Conservation (phyloP, 139 green algal genomes). For the Chlorella ohadii region DNA sequence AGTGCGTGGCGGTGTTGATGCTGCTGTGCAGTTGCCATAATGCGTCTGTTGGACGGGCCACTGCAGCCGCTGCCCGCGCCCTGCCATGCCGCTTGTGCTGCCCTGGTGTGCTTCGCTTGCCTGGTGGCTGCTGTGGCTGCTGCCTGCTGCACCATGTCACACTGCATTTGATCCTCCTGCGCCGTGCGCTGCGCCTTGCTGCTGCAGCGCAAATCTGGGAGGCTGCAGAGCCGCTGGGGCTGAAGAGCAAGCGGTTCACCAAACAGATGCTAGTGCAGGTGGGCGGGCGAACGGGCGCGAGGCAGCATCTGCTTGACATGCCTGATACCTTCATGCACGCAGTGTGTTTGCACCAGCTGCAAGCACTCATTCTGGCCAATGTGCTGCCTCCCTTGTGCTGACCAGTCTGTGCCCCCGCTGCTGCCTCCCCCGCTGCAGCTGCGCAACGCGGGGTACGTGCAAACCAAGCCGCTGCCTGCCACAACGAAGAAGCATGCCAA, state of each 20-base stretch:
- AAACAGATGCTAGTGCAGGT: constrained; percentile 48
- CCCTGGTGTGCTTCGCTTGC: too few relatives aligned
- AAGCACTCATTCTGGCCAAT: too few relatives aligned
- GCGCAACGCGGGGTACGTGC: background rate
- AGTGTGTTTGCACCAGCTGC: too few relatives aligned
- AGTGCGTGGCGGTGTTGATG: background rate
- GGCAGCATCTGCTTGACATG: background rate
- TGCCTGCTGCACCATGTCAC: too few relatives aligned
- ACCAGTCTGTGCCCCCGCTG: background rate
- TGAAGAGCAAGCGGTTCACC: constrained; percentile 48
- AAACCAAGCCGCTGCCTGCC: background rate
- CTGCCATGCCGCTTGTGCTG: too few relatives aligned
- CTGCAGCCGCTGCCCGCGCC: background rate
- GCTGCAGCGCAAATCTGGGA: constrained; percentile 42
- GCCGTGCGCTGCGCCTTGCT: too few relatives aligned
- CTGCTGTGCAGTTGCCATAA: background rate
- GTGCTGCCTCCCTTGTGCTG: too few relatives aligned
- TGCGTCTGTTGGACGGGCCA: background rate
- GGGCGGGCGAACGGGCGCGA: background rate
- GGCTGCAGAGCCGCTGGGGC: constrained; percentile 21
- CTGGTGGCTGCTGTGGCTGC: too few relatives aligned
- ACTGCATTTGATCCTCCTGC: too few relatives aligned
- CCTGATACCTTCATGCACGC: too few relatives aligned
- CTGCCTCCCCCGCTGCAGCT: background rate
- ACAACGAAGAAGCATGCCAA: background rate